Conservation (phyloP, 2,329 filamentous ascomycete genomes). For the Fusarium sp. region DNA sequence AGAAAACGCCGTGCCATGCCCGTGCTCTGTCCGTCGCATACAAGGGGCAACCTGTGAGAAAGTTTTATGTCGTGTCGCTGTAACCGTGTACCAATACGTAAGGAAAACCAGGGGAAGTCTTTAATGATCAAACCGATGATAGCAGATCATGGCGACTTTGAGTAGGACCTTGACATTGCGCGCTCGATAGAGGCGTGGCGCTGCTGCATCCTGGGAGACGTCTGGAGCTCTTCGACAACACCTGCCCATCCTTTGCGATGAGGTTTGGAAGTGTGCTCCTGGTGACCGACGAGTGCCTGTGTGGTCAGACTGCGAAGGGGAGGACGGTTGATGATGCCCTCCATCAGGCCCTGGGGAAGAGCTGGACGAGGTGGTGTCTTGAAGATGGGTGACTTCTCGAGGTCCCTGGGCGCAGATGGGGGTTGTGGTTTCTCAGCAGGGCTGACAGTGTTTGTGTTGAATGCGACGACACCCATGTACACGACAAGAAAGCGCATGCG, state of each 20-base stretch:
- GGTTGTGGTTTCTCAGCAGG: constrained; percentile 50
- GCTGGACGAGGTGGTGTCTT: constrained; percentile 48
- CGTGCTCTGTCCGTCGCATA: constrained; percentile 29
- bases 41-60: constrained; percentile 31
- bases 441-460: constrained; percentile 42
- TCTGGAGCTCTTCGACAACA: constrained; percentile 72
- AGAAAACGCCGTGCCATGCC: constrained; percentile 41
- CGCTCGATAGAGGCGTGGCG: constrained; percentile 73
- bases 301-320: constrained; percentile 66
- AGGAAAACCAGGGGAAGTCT: constrained; percentile 33
- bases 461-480: constrained; percentile 70
- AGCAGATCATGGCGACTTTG: constrained; percentile 48
- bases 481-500: constrained; percentile 74
- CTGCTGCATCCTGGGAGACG: constrained; percentile 70
- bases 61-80: constrained; percentile 29
- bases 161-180: constrained; percentile 58
- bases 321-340: constrained; percentile 59
- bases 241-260: constrained; percentile 71
- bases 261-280: constrained; percentile 59
- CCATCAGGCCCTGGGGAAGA: constrained; percentile 57
- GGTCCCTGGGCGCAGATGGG: constrained; percentile 48
- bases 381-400: constrained; percentile 51
- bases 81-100: constrained; percentile 32
- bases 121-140: constrained; percentile 9
- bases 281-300: constrained; percentile 63